Conservation (phyloP, 1,139 yeast species). For the Suhomyces bribrorum region DNA sequence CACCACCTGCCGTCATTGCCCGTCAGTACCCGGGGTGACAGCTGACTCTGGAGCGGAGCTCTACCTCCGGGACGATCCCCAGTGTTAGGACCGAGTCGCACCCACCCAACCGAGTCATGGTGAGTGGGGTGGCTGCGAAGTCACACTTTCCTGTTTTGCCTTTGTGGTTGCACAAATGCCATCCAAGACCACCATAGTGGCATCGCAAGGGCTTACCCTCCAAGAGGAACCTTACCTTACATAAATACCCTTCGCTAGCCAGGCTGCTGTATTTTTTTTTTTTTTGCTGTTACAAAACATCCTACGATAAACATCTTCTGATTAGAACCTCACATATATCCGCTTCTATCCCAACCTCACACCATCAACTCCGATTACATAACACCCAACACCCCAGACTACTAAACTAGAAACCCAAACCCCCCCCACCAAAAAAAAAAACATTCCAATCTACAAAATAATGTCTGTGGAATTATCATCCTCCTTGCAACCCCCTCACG, state of each 20-base stretch:
- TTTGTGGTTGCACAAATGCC: constrained; percentile 5
- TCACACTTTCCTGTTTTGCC: constrained; percentile 8
- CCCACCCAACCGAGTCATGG: neutral
- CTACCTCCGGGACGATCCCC: constrained; percentile 2
- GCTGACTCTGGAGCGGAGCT: constrained; percentile 9
- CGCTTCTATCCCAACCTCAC: too few species aligned
- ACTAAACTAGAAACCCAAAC: too few species aligned
- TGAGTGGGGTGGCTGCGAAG: constrained; percentile 10
- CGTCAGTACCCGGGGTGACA: constrained; percentile 5
- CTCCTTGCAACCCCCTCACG: constrained; percentile 28
- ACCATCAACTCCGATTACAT: too few species aligned
- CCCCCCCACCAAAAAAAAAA: too few species aligned
- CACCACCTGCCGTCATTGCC: constrained; percentile 1
- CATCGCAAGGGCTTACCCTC: neutral
- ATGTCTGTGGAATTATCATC: constrained; percentile 9
- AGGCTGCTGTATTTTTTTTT: too few species aligned
- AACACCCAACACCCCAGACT: too few species aligned
- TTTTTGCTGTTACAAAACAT: too few species aligned
- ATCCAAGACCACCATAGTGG: neutral
- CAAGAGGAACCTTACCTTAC: too few species aligned
- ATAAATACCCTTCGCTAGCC: too few species aligned
- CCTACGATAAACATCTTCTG: too few species aligned
- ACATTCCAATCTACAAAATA: too few species aligned
- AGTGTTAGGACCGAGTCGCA: constrained; percentile 1
- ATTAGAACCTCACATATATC: too few species aligned